Percentiles rank a stretch among this genome's conserved stretches.
phyloP scores from a whole-genome alignment of 2,329 filamentous ascomycete species.

The Colletotrichum sp. region DNA sequence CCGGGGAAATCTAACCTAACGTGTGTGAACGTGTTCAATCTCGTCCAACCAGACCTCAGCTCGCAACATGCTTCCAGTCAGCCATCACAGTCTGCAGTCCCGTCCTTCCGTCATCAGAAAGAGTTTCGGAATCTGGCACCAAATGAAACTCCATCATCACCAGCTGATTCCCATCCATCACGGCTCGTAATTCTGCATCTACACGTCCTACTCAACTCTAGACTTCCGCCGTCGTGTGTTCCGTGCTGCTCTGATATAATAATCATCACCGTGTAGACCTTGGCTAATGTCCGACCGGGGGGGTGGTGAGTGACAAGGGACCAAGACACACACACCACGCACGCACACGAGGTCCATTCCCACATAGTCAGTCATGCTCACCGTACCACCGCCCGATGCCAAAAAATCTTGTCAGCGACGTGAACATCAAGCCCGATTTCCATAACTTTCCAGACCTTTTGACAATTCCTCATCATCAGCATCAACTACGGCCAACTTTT shows the following conservation, averaged over 20 bases:
- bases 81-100: not conserved
- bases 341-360: not conserved
- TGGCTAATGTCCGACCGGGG: slow-evolving; percentile 8
- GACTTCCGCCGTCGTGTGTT: not conserved
- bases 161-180: not conserved
- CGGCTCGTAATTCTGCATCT: not conserved
- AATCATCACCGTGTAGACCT: not conserved
- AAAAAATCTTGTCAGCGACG: not conserved
- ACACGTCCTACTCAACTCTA: not conserved
- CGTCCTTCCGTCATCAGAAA: not conserved
- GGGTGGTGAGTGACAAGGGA: not conserved
- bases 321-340: slow-evolving; percentile 1
- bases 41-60: slow-evolving; percentile 2
- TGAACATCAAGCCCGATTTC: not conserved
- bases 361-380: slow-evolving; percentile 2
- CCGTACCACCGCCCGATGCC: slow-evolving; percentile 1
- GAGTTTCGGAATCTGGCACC: slow-evolving; percentile 15
- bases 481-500: not conserved
- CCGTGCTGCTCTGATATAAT: slow-evolving; percentile 4
- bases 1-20: not conserved
- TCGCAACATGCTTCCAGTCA: not conserved
- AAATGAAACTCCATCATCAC: slow-evolving; percentile 15
- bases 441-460: not conserved
- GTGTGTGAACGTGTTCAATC: slow-evolving; percentile 1
- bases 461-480: not conserved